Percentiles rank a stretch among this genome's conserved stretches.
Conservation (phyloP, 306 rosid genomes). For the Inga laurina region DNA sequence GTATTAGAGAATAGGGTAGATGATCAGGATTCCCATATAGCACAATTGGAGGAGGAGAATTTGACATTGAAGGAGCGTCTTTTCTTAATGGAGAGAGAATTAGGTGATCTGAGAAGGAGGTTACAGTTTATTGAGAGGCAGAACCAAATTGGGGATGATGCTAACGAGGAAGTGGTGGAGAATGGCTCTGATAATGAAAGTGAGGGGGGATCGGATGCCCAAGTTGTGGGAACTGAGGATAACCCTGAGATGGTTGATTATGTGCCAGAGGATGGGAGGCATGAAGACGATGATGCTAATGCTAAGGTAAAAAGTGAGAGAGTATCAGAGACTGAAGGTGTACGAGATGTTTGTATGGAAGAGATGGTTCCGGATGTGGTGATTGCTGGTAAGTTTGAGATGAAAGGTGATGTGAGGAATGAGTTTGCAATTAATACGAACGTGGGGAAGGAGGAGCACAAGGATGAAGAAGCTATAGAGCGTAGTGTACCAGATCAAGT, state of each 20-base stretch:
- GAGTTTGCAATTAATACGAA: constrained; percentile 26
- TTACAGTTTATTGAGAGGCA: constrained; percentile 60
- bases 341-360: constrained; percentile 47
- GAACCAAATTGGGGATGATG: constrained; percentile 51
- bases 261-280: constrained; percentile 37
- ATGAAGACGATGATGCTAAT: constrained; percentile 28
- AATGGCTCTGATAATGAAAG: constrained; percentile 55
- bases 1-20: constrained; percentile 84
- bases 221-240: constrained; percentile 44
- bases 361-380: constrained; percentile 40
- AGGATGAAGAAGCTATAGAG: constrained; percentile 27
- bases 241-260: constrained; percentile 50
- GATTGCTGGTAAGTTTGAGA: constrained; percentile 24
- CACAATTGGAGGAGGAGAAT: constrained; percentile 93
- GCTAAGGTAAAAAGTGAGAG: constrained; percentile 32
- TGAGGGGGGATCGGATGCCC: constrained; percentile 54
- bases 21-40: constrained; percentile 94
- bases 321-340: constrained; percentile 41
- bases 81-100: constrained; percentile 84
- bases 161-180: constrained; percentile 65
- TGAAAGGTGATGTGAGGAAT: constrained; percentile 34
- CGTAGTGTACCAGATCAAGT: constrained; percentile 26
- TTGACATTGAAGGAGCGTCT: constrained; percentile 87
- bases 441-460: constrained; percentile 26
- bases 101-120: constrained; percentile 78